Base-by-base conservation (phyloP, 2,329 filamentous ascomycete species). In the Monilinia fructicola region DNA sequence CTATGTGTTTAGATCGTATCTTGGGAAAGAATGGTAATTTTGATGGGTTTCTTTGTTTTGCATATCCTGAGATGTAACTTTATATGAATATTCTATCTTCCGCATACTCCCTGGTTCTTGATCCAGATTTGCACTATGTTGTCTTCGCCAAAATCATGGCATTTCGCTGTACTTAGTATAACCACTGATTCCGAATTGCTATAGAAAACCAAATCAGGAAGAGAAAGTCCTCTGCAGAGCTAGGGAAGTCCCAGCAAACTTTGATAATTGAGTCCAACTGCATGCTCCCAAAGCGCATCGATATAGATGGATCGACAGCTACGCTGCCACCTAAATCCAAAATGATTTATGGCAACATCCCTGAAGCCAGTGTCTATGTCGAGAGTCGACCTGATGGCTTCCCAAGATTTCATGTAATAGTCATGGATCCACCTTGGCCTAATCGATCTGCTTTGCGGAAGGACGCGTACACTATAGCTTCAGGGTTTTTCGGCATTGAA, bases 401-500 rank as follows among this genome's bases (percentile, higher is more conserved):
- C 2, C 81, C 83, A 26, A 73, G 76, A 9, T 93, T 94, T 76
- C 80, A 90, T 70, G 79, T 93, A 54, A 81, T 93, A 48, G 76
- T 93, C 10, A 79, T 93, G 26, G 91, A 94, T 74, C 91, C 91
- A 3, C 91, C 91, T 1, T 94, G 91, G 91, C 90, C 91, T 0
- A 94, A 92, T 74, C 84, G 87, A 55, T 93, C 90, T 7, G 91
- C 86, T 18, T 84, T 84, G 71, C 82, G 89, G 50, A 87, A 85
- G 72, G 81, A 79, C 73, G 73, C 81, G 70, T 85, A 87, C 76
- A 14, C 4, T 60, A 38, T n/a, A 38, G 58, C 58, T 21, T 50
- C 44, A 5, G 44, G 58, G 31, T 26, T 14, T 6, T 5, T 16
- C 3, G 58, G 44, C 2, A 60, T 60, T 4, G 58, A n/a, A n/a